Conservation (phyloP, 2,329 filamentous ascomycete species). For the Pseudocercospora vitis region DNA sequence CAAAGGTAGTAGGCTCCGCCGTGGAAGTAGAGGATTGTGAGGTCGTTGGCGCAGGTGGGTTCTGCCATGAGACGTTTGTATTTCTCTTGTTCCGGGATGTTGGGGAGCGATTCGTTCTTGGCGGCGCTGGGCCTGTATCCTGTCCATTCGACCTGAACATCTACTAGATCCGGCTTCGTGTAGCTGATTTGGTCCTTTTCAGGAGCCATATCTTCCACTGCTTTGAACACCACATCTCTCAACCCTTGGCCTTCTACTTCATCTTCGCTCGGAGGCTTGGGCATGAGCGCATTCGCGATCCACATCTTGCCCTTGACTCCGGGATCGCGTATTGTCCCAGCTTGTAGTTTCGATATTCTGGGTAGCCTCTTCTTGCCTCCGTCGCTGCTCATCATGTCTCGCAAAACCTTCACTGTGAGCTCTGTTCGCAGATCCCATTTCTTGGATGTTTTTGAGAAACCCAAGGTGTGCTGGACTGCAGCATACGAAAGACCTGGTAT, state of each 20-base stretch:
- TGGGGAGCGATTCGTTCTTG: slow-evolving; percentile 53
- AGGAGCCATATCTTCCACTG: slow-evolving; percentile 38
- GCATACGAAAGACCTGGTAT: slow-evolving; percentile 64
- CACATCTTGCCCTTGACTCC: slow-evolving; percentile 78
- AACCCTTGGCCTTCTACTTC: slow-evolving; percentile 49
- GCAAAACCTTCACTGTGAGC: slow-evolving; percentile 69
- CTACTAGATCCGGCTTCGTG: slow-evolving; percentile 53
- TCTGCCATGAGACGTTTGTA: slow-evolving; percentile 69
- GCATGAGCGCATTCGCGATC: slow-evolving; percentile 70
- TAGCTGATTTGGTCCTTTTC: slow-evolving; percentile 44
- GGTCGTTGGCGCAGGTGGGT: slow-evolving; percentile 52
- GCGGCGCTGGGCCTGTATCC: slow-evolving; percentile 62
- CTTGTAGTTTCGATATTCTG: slow-evolving; percentile 64
- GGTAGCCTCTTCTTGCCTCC: slow-evolving; percentile 41
- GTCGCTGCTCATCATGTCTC: slow-evolving; percentile 57
- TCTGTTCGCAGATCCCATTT: slow-evolving; percentile 79
- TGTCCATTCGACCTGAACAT: slow-evolving; percentile 74
- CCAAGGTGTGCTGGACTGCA: slow-evolving; percentile 63
- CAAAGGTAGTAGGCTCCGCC: slow-evolving; percentile 73
- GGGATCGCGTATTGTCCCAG: slow-evolving; percentile 60
- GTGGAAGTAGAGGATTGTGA: slow-evolving; percentile 72
- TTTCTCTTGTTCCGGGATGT: slow-evolving; percentile 62
- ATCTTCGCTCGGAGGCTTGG: slow-evolving; percentile 55
- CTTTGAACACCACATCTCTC: slow-evolving; percentile 53
- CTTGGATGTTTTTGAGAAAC: slow-evolving; percentile 66